These are phyloP conservation scores for Bisporella sp. DNA, from an alignment of 2,329 filamentous ascomycete species.

Conservation along the genomic window DNA sequence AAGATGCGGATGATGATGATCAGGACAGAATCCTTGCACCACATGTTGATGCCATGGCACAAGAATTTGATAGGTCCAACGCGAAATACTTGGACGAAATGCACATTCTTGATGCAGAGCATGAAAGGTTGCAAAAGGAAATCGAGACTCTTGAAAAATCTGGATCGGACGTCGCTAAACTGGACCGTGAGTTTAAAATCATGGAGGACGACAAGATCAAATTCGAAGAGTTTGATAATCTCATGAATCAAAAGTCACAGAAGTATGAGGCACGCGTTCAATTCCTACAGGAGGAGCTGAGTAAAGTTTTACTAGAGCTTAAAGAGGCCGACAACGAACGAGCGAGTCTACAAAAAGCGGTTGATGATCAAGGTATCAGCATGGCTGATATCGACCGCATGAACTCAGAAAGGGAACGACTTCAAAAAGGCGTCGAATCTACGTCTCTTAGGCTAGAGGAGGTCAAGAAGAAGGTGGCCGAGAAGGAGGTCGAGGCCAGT, in stretches of 20 bases:
- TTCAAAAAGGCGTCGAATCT: slow-evolving; percentile 82
- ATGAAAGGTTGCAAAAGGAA: slow-evolving; percentile 71
- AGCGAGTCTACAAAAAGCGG: slow-evolving; percentile 69
- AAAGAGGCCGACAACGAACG: slow-evolving; percentile 79
- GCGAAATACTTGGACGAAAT: slow-evolving; percentile 79
- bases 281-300: slow-evolving; percentile 79
- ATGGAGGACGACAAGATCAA: slow-evolving; percentile 92
- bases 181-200: slow-evolving; percentile 87
- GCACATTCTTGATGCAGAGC: slow-evolving; percentile 78
- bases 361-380: slow-evolving; percentile 90
- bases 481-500: slow-evolving; percentile 84
- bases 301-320: slow-evolving; percentile 69
- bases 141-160: slow-evolving; percentile 86
- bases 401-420: slow-evolving; percentile 87
- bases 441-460: slow-evolving; percentile 75
- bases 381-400: slow-evolving; percentile 99
- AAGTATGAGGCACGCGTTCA: slow-evolving; percentile 79
- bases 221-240: slow-evolving; percentile 89
- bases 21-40: slow-evolving; percentile 72
- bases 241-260: slow-evolving; percentile 76
- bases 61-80: slow-evolving; percentile 79
- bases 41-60: slow-evolving; percentile 81
- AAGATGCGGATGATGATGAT: slow-evolving; percentile 80
- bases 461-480: slow-evolving; percentile 71
- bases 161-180: slow-evolving; percentile 71